phyloP scores from a whole-genome alignment of 108 stramenopile genomes.

The Hondaea fermentalgiana region DNA sequence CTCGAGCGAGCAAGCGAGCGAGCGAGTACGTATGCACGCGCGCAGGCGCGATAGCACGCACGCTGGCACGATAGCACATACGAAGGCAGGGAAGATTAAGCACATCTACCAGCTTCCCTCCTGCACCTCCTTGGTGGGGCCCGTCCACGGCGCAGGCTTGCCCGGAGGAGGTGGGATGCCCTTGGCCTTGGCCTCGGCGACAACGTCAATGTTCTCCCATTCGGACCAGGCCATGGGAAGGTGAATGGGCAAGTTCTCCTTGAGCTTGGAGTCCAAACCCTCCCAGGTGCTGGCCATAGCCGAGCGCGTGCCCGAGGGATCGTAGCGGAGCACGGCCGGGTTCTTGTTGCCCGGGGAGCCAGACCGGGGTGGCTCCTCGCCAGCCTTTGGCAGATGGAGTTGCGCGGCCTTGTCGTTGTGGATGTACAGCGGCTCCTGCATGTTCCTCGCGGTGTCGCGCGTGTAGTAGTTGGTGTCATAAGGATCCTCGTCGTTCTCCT shows the following conservation, averaged over 20 bases:
- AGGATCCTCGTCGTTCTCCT: neutral
- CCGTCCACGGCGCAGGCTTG: neutral
- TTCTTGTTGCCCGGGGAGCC: conserved; percentile 15
- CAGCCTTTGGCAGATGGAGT: neutral
- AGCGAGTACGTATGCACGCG: too few relatives aligned
- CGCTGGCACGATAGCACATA: too few relatives aligned
- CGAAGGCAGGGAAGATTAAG: too few relatives aligned
- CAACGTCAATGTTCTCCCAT: neutral
- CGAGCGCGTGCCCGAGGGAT: conserved; percentile 8
- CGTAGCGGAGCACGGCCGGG: conserved; percentile 12
- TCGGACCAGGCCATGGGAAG: neutral
- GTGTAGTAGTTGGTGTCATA: conserved; percentile 3
- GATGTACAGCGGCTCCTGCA: neutral
- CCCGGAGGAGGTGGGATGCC: neutral
- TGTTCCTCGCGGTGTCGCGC: neutral
- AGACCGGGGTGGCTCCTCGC: neutral
- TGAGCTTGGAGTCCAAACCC: neutral
- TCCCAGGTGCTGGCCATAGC: neutral
- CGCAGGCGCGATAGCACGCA: too few relatives aligned
- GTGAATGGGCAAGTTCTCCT: neutral
- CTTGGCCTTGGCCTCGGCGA: neutral
- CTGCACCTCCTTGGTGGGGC: neutral
- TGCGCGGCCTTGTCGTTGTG: neutral
- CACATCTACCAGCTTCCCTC: neutral
- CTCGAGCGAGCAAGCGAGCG: too few relatives aligned